Percentiles rank a stretch among this genome's conserved stretches.
phyloP scores from a whole-genome alignment of 1,139 yeast species.

The Suhomyces panamericanus region DNA sequence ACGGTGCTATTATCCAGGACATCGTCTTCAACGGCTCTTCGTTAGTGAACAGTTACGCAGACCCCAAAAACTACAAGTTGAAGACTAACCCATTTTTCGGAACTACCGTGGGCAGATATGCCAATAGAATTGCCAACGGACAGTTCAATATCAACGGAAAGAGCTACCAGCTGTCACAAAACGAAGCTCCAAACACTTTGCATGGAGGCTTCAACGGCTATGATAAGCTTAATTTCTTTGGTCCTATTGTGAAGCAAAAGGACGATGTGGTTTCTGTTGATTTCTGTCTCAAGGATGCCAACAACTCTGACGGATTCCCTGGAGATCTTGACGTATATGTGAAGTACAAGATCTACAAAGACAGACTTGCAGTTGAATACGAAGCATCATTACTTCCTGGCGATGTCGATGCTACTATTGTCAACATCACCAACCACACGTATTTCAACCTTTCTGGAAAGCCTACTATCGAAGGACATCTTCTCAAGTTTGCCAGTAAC shows the following conservation, averaged over 20 bases:
- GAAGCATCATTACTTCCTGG: slow-evolving; percentile 25
- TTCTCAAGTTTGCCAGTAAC: slow-evolving; percentile 29
- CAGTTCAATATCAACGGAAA: slow-evolving; percentile 42
- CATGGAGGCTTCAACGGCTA: slow-evolving; percentile 57
- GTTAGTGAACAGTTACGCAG: slow-evolving; percentile 36
- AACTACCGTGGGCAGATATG: slow-evolving; percentile 63
- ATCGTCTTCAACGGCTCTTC: slow-evolving; percentile 35
- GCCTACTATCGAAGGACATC: slow-evolving; percentile 34
- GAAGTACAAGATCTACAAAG: slow-evolving; percentile 39
- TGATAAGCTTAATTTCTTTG: slow-evolving; percentile 50
- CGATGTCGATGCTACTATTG: slow-evolving; percentile 44
- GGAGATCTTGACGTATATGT: slow-evolving; percentile 48
- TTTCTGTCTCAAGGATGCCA: slow-evolving; percentile 43
- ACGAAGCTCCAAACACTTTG: slow-evolving; percentile 46
- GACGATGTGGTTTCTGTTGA: slow-evolving; percentile 38
- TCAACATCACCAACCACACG: slow-evolving; percentile 65
- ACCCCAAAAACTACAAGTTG: slow-evolving; percentile 36
- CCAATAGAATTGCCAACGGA: slow-evolving; percentile 59
- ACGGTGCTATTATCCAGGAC: slow-evolving; percentile 54
- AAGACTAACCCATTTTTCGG: slow-evolving; percentile 55
- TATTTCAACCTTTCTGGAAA: slow-evolving; percentile 48
- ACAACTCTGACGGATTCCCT: slow-evolving; percentile 57
- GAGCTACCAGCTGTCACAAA: slow-evolving; percentile 40
- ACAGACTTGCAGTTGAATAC: slow-evolving; percentile 46
- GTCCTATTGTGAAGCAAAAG: slow-evolving; percentile 46